Percentiles rank a stretch among this genome's conserved stretches.
phyloP scores from a whole-genome alignment of 2,329 filamentous ascomycete genomes.

The Colletotrichum somersetense region DNA sequence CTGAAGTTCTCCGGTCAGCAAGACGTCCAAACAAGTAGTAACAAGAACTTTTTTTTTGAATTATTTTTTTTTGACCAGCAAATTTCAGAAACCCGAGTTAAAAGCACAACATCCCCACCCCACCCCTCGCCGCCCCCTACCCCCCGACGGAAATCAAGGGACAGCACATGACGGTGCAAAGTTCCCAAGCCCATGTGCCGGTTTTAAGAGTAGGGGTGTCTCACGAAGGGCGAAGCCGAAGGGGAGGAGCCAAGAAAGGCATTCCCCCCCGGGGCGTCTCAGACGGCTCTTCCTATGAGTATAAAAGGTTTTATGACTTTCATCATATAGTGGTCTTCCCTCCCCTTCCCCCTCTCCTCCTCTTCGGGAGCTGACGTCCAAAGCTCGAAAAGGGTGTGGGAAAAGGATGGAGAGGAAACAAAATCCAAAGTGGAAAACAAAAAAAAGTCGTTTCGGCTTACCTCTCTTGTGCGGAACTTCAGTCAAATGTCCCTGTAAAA shows the following conservation, averaged over 20 bases:
- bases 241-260: conserved; percentile 7
- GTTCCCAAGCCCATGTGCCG: conserved; percentile 32
- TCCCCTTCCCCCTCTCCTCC: no score
- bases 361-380: no score
- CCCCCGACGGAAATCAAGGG: conserved; percentile 27
- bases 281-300: conserved; percentile 62
- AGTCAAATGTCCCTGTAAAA: neutral
- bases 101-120: conserved; percentile 58
- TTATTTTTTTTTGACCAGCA: conserved; percentile 18
- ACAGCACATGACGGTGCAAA: conserved; percentile 54
- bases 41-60: neutral
- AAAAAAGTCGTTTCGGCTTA: neutral
- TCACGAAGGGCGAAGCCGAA: conserved; percentile 40
- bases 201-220: conserved; percentile 1
- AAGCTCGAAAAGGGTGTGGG: neutral
- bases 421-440: neutral
- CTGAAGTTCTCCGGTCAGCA: conserved; percentile 18
- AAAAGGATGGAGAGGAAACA: neutral
- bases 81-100: conserved; percentile 60
- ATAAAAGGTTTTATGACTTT: conserved; percentile 53
- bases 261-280: conserved; percentile 49
- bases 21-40: neutral
- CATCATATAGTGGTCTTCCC: conserved; percentile 51
- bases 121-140: conserved; percentile 48
- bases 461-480: neutral